phyloP scores from a whole-genome alignment of 2,329 filamentous ascomycete genomes.

The Ceratocystiopsis sp. region DNA sequence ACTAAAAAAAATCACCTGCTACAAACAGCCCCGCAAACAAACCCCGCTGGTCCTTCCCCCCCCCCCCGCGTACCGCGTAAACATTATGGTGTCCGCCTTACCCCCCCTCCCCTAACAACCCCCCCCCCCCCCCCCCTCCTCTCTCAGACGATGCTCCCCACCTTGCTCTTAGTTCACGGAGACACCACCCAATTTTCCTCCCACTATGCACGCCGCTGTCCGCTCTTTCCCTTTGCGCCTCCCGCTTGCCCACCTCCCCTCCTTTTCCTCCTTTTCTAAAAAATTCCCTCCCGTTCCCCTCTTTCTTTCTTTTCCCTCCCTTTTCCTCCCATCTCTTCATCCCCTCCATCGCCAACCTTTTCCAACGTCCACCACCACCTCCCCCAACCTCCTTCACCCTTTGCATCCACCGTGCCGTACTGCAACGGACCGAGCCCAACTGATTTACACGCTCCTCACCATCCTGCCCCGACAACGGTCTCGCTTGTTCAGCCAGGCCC shows the following conservation, averaged over 20 bases:
- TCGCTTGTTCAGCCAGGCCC: too few species aligned
- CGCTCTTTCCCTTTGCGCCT: conserved; percentile 8
- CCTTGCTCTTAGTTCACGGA: not conserved
- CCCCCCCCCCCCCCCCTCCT: conserved; percentile 8
- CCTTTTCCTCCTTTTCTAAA: conserved; percentile 8
- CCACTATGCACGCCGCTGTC: conserved; percentile 2
- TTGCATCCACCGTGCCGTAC: not conserved
- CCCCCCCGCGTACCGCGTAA: too few species aligned
- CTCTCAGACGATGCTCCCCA: conserved; percentile 7
- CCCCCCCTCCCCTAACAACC: conserved; percentile 12
- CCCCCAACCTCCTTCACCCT: not conserved
- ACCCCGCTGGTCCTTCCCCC: too few species aligned
- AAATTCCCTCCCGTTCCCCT: conserved; percentile 11
- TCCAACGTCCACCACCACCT: not conserved
- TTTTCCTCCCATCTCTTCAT: conserved; percentile 3
- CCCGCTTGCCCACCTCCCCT: conserved; percentile 7
- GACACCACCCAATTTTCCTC: conserved; percentile 3
- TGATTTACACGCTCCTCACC: not conserved
- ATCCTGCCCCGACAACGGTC: not conserved
- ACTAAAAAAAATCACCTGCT: too few species aligned
- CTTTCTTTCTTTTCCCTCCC: conserved; percentile 11
- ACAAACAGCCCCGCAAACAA: too few species aligned
- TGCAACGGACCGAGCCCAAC: not conserved
- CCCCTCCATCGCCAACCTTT: conserved; percentile 5
- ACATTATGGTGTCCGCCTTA: too few species aligned